Evolutionary conservation across 345 rosid genomes (phyloP).

Genomic region (Nephelium lappaceum): DNA sequence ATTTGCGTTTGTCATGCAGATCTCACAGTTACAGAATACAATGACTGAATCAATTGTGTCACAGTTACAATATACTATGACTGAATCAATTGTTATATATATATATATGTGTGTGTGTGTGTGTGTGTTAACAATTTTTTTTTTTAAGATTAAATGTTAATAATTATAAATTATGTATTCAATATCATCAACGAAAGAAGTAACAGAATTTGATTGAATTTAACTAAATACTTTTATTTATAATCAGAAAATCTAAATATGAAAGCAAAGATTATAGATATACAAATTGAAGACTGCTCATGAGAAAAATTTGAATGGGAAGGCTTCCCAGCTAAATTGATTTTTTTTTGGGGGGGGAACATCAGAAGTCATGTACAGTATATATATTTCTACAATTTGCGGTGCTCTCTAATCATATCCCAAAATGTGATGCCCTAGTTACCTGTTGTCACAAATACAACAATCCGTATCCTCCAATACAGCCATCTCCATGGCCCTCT

Average conservation of each 20-base stretch:
- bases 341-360: not conserved
- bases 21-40: too few relatives aligned
- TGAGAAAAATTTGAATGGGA: not conserved
- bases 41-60: too few relatives aligned
- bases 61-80: too few relatives aligned
- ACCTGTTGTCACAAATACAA: slow-evolving; percentile 6
- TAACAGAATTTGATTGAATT: not conserved
- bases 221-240: too few relatives aligned
- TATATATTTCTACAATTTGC: slow-evolving; percentile 1
- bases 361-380: not conserved
- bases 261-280: not conserved
- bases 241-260: too few relatives aligned
- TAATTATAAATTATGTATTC: too few relatives aligned
- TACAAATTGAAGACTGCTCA: not conserved
- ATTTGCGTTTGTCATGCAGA: too few relatives aligned
- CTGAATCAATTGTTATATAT: too few relatives aligned
- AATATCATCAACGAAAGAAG: not conserved
- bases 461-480: not conserved
- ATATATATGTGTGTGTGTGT: too few relatives aligned
- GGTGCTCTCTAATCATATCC: not conserved
- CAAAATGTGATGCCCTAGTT: slow-evolving; percentile 1
- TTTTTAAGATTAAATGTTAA: too few relatives aligned
- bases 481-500: not conserved
- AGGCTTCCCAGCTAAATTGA: not conserved
- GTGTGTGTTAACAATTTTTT: too few relatives aligned